Evolutionary conservation across 257 asterid species (phyloP).

Genomic region (Solanum chilense): DNA sequence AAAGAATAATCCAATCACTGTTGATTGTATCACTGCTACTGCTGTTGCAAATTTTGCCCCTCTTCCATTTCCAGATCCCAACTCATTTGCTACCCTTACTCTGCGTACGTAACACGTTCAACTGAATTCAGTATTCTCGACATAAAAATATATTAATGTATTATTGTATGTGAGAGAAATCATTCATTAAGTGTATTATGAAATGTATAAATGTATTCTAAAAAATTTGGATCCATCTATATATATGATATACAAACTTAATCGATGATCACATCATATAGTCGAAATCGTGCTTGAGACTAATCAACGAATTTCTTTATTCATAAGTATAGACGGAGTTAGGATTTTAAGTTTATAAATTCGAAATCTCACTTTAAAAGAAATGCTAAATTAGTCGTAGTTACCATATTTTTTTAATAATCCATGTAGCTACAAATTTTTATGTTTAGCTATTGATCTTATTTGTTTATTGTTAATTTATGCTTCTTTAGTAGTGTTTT

Average conservation of each 20-base stretch:
- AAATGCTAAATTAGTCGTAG: neutral
- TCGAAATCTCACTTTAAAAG: neutral
- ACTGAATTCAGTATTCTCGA: neutral
- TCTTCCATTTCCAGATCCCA: constrained; percentile 57
- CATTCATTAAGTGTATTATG: neutral
- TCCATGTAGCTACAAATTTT: neutral
- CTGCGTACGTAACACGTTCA: constrained; percentile 9
- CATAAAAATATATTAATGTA: neutral
- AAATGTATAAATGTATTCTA: too few relatives aligned
- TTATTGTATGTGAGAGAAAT: neutral
- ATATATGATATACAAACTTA: neutral
- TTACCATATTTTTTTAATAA: neutral
- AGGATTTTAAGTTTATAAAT: neutral
- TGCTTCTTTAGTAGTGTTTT: neutral
- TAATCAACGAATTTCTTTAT: neutral
- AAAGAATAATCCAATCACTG: constrained; percentile 30
- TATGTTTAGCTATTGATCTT: too few relatives aligned
- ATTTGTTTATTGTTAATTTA: too few relatives aligned
- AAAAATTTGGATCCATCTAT: neutral
- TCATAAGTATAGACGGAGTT: rapidly evolving
- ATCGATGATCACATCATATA: too few relatives aligned
- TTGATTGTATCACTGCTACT: constrained; percentile 36
- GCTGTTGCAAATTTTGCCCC: constrained; percentile 42
- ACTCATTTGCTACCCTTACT: constrained; percentile 75
- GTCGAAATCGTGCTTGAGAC: neutral